Evolutionary conservation across 148 eudicot genomes (phyloP).

Genomic region (Pouteria glomerata): DNA sequence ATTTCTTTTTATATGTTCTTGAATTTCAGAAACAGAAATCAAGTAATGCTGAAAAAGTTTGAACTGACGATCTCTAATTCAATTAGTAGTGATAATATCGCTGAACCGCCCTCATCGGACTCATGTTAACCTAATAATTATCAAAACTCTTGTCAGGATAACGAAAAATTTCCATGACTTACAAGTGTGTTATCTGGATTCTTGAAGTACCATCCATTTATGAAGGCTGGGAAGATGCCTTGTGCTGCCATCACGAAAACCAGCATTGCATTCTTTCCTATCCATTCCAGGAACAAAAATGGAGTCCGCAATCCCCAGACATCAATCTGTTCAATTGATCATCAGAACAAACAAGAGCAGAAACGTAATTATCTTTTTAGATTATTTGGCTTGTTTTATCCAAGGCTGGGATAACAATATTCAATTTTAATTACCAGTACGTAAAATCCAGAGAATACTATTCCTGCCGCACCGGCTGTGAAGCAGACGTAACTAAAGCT

Average conservation of each 20-base stretch:
- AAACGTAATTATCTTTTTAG: background rate
- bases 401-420: background rate
- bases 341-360: background rate
- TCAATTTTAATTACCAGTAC: constrained; percentile 27
- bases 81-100: too few relatives aligned
- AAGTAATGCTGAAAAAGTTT: too few relatives aligned
- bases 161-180: background rate
- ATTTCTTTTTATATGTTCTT: too few relatives aligned
- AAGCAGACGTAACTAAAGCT: constrained; percentile 55
- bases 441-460: constrained; percentile 44
- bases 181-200: constrained; percentile 32
- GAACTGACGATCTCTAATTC: too few relatives aligned
- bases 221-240: constrained; percentile 41
- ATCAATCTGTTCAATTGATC: constrained; percentile 42
- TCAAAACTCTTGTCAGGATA: background rate
- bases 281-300: constrained; percentile 48
- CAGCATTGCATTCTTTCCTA: constrained; percentile 54
- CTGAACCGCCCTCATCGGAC: too few relatives aligned
- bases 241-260: constrained; percentile 52
- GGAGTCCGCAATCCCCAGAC: constrained; percentile 45
- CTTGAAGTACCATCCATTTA: constrained; percentile 51
- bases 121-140: too few relatives aligned
- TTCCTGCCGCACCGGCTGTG: constrained; percentile 54
- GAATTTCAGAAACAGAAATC: too few relatives aligned
- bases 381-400: background rate